phyloP scores from a whole-genome alignment of 148 eudicot species.

The Silene uniflora region DNA sequence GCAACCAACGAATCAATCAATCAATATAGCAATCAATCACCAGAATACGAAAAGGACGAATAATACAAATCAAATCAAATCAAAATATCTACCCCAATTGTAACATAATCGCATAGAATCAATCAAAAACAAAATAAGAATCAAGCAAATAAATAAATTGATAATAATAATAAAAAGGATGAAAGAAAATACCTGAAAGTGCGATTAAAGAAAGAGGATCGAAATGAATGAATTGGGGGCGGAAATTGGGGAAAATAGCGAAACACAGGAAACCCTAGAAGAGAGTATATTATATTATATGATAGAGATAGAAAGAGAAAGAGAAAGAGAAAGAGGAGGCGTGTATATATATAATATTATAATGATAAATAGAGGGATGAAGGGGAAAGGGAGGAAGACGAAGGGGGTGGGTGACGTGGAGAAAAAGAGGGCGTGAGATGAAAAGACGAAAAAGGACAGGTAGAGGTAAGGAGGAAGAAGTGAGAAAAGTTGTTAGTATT shows the following conservation, averaged over 20 bases:
- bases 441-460: constrained; percentile 37
- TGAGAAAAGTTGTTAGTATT: too few relatives aligned
- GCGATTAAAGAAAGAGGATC: not conserved
- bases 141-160: not conserved
- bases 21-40: not conserved
- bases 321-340: constrained; percentile 12
- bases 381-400: constrained; percentile 31
- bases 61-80: constrained; percentile 11
- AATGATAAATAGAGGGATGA: not conserved
- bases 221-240: not conserved
- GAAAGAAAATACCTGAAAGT: constrained; percentile 27
- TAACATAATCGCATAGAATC: not conserved
- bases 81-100: not conserved
- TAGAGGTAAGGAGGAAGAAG: too few relatives aligned
- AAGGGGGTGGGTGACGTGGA: constrained; percentile 39
- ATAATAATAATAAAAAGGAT: constrained; percentile 7
- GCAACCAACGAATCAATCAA: not conserved
- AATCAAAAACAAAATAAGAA: not conserved
- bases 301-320: constrained; percentile 1
- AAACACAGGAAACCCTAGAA: constrained; percentile 45
- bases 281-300: constrained; percentile 1
- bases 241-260: not conserved
- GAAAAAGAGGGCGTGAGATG: constrained; percentile 30
- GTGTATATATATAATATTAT: constrained; percentile 9
- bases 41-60: constrained; percentile 15